A percentile compares a stretch with the other conserved stretches of the same genome.
phyloP scores from a whole-genome alignment of 768 basidiomycete genomes.

The Mycena sanguinolenta region DNA sequence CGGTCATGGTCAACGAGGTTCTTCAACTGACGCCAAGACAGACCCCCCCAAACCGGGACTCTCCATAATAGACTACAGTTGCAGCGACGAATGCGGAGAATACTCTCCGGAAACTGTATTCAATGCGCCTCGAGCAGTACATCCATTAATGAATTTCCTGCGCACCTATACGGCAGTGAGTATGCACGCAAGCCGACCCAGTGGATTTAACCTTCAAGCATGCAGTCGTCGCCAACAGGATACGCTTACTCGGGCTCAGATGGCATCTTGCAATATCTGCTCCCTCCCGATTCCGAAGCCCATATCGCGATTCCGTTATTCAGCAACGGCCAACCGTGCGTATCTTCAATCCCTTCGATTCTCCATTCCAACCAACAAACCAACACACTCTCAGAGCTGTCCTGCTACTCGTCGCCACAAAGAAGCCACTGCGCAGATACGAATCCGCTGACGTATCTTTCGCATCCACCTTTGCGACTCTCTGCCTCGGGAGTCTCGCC shows the following conservation, averaged over 20 bases:
- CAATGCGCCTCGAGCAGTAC: constrained; percentile 1
- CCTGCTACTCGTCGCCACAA: constrained; percentile 18
- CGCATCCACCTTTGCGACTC: constrained; percentile 20
- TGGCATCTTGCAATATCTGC: constrained; percentile 12
- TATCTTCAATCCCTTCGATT: not conserved
- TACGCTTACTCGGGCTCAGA: constrained; percentile 8
- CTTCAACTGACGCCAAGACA: not conserved
- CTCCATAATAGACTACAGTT: constrained; percentile 20
- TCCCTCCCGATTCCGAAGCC: constrained; percentile 9
- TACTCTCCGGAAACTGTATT: constrained; percentile 13
- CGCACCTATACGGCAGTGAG: constrained; percentile 13
- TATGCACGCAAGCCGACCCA: not conserved
- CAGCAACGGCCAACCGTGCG: constrained; percentile 20
- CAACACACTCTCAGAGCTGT: not conserved
- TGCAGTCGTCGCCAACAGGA: constrained; percentile 11
- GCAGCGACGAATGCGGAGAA: constrained; percentile 14
- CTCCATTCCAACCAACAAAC: no score
- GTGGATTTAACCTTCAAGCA: not conserved
- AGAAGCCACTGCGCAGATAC: constrained; percentile 1
- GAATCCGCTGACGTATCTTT: constrained; percentile 21
- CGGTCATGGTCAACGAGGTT: not conserved
- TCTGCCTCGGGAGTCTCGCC: constrained; percentile 23
- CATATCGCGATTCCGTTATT: constrained; percentile 25
- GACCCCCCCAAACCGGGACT: not conserved
- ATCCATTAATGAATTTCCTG: constrained; percentile 8